Conservation (phyloP, 768 basidiomycete genomes). For the Panaeolus papilionaceus region DNA sequence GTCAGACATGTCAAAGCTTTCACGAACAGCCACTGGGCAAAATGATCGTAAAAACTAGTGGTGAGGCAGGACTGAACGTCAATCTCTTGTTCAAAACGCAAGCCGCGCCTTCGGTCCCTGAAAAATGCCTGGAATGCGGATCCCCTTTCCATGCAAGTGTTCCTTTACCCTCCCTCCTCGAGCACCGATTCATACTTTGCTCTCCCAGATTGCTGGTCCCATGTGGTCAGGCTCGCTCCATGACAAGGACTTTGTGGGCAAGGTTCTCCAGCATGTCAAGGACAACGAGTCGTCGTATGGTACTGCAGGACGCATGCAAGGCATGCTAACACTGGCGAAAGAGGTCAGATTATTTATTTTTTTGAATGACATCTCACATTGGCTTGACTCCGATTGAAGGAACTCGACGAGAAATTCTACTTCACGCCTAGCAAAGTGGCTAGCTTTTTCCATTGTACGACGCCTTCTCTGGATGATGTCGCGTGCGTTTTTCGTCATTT, state of each 20-base stretch:
- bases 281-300: constrained; percentile 69
- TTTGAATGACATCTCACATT: neutral
- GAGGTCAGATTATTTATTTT: constrained; percentile 66
- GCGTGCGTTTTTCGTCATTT: constrained; percentile 56
- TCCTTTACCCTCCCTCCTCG: neutral
- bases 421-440: constrained; percentile 86
- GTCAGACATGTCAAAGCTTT: constrained; percentile 81
- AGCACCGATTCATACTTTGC: neutral
- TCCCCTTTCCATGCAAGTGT: constrained; percentile 71
- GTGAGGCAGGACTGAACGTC: constrained; percentile 53
- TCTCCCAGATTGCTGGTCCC: constrained; percentile 81
- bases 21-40: constrained; percentile 88
- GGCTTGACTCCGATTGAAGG: constrained; percentile 49
- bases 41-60: constrained; percentile 64
- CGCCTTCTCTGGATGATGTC: constrained; percentile 76
- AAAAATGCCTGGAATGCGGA: constrained; percentile 85
- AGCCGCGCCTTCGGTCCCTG: constrained; percentile 67
- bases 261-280: constrained; percentile 77
- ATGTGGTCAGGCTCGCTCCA: constrained; percentile 97
- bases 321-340: constrained; percentile 91
- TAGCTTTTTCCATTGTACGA: constrained; percentile 81
- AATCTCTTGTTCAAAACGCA: constrained; percentile 77
- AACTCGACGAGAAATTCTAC: constrained; percentile 80
- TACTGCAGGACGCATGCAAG: constrained; percentile 86
- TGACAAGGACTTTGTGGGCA: constrained; percentile 71